Conservation (phyloP, 257 asterid genomes). For the Solanum chilense region DNA sequence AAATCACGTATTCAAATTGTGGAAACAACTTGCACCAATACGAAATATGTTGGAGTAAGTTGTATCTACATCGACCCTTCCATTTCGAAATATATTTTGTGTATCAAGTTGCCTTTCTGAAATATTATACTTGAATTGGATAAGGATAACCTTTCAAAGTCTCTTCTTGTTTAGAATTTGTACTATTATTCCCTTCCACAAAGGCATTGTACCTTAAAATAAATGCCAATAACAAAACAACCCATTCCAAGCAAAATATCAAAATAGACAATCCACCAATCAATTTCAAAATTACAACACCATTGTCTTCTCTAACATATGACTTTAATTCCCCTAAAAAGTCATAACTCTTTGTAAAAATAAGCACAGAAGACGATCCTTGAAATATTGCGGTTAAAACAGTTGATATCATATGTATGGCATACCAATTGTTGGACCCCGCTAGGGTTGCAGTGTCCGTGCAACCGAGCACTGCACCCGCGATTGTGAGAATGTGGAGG, state of each 20-base stretch:
- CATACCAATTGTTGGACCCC: conserved; percentile 18
- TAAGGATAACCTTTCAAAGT: conserved; percentile 11
- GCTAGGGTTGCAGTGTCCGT: conserved; percentile 1
- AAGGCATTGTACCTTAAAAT: conserved; percentile 23
- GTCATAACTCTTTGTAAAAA: conserved; percentile 14
- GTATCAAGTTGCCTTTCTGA: fast-evolving
- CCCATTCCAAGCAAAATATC: conserved; percentile 28
- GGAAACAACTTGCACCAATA: not conserved
- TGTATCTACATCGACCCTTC: not conserved
- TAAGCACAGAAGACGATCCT: conserved; percentile 28
- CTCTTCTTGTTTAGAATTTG: not conserved
- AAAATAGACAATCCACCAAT: conserved; percentile 21
- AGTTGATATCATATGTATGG: conserved; percentile 23
- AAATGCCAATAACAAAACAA: conserved; percentile 25
- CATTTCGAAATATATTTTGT: not conserved
- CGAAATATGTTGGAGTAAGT: not conserved
- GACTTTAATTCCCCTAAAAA: conserved; percentile 12
- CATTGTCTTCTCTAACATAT: conserved; percentile 20
- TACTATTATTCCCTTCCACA: conserved; percentile 11
- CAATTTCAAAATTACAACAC: conserved; percentile 17
- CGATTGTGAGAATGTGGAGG: conserved; percentile 66
- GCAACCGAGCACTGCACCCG: conserved; percentile 58
- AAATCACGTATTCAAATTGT: not conserved
- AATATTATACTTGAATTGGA: conserved; percentile 16
- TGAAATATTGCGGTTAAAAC: conserved; percentile 32